Evolutionary conservation across 345 rosid genomes (phyloP).

Genomic region (Dovyalis caffra): DNA sequence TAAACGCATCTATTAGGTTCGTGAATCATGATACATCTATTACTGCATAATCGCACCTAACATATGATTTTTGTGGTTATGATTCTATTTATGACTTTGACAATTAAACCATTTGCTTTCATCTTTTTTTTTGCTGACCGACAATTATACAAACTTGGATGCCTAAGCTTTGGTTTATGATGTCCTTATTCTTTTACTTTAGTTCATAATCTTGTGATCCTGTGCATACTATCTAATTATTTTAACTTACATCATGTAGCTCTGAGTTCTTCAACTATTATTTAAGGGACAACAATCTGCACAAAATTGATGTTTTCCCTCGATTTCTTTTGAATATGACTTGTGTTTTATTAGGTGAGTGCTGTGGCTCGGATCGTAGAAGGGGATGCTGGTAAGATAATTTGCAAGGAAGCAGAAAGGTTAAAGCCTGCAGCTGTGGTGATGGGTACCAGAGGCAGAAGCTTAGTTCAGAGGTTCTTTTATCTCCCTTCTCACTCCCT

Average conservation of each 20-base stretch:
- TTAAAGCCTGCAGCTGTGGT: constrained; percentile 87
- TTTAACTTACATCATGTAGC: not conserved
- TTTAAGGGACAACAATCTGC: not conserved
- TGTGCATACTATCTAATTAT: not conserved
- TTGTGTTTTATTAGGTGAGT: constrained; percentile 44
- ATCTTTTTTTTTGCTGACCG: too few species aligned
- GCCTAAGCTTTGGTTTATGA: not conserved
- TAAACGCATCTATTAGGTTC: not conserved
- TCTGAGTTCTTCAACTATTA: not conserved
- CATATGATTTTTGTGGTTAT: not conserved
- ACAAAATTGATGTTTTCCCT: not conserved
- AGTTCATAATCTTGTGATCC: not conserved
- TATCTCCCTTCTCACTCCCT: not conserved
- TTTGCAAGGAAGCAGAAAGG: constrained; percentile 80
- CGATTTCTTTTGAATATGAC: not conserved
- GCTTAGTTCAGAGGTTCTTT: constrained; percentile 68
- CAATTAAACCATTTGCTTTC: not conserved
- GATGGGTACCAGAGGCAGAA: constrained; percentile 85
- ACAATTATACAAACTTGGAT: too few species aligned
- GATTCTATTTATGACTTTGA: not conserved
- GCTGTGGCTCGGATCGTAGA: constrained; percentile 66
- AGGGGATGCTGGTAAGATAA: constrained; percentile 76
- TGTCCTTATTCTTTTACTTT: not conserved
- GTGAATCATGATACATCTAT: not conserved
- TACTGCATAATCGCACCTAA: not conserved